phyloP scores from a whole-genome alignment of 257 asterid species.

The Catharanthus roseus region DNA sequence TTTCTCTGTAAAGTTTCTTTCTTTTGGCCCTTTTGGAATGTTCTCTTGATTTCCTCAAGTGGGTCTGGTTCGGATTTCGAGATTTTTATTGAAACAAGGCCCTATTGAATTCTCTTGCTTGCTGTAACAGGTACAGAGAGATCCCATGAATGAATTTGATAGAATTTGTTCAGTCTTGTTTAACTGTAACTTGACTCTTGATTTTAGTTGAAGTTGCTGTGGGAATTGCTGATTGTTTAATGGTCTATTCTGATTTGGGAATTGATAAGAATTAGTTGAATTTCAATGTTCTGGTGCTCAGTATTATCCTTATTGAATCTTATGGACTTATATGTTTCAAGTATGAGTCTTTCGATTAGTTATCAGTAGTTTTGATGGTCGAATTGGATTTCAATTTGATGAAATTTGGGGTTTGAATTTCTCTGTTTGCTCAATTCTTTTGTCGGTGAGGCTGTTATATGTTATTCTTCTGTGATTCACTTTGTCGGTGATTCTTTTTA shows the following conservation, averaged over 20 bases:
- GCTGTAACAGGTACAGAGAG: conserved; percentile 12
- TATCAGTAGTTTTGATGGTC: conserved; percentile 4
- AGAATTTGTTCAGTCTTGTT: background rate
- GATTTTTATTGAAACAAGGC: conserved; percentile 4
- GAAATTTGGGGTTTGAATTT: conserved; percentile 4
- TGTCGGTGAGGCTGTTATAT: background rate
- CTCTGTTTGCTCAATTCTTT: conserved; percentile 1
- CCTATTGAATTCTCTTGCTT: conserved; percentile 10
- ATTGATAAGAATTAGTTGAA: background rate
- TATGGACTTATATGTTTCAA: background rate
- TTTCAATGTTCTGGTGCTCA: conserved; percentile 4
- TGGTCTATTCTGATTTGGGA: background rate
- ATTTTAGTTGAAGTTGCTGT: background rate
- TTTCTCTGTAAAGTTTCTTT: background rate
- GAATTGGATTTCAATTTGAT: conserved; percentile 8
- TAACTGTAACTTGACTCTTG: background rate
- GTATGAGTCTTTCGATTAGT: conserved; percentile 2
- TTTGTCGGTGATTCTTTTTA: background rate
- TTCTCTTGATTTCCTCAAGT: conserved; percentile 9
- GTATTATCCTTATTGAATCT: conserved; percentile 4
- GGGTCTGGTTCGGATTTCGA: conserved; percentile 17
- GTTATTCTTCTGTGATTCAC: background rate
- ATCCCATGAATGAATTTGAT: background rate
- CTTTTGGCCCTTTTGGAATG: background rate
- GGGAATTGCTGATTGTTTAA: background rate